phyloP scores from a whole-genome alignment of 2,329 filamentous ascomycete genomes.

The Clarireedia sp. region DNA sequence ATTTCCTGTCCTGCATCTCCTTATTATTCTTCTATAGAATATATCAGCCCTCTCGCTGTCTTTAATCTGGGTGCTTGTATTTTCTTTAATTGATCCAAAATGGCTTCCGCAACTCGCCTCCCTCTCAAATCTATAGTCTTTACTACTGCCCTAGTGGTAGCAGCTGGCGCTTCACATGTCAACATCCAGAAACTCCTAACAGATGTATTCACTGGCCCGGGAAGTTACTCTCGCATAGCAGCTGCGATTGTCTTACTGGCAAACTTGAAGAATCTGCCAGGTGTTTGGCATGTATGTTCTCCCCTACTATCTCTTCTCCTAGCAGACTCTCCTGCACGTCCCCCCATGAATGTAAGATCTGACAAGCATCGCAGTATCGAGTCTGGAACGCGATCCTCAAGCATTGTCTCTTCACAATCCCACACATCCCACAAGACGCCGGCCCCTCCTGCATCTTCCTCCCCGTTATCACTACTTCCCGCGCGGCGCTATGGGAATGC shows the following conservation, averaged over 20 bases:
- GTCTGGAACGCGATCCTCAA: slow-evolving; percentile 39
- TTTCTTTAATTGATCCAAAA: slow-evolving; percentile 5
- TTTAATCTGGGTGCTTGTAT: not conserved
- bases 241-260: slow-evolving; percentile 35
- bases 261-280: slow-evolving; percentile 51
- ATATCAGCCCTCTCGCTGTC: not conserved
- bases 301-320: not conserved
- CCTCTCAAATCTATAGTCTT: slow-evolving; percentile 26
- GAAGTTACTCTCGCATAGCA: slow-evolving; percentile 25
- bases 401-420: slow-evolving; percentile 36
- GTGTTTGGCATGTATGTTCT: slow-evolving; percentile 50
- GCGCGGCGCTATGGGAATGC: slow-evolving; percentile 53
- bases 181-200: slow-evolving; percentile 17
- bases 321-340: not conserved
- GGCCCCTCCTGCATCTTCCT: slow-evolving; percentile 44
- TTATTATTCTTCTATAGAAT: not conserved
- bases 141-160: slow-evolving; percentile 16
- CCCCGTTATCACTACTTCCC: slow-evolving; percentile 50
- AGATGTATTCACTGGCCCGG: slow-evolving; percentile 26
- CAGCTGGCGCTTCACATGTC: slow-evolving; percentile 19
- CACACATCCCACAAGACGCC: slow-evolving; percentile 28
- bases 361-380: slow-evolving; percentile 32
- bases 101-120: slow-evolving; percentile 27
- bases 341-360: not conserved
- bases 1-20: not conserved